Base-by-base conservation (phyloP, 1,284 basidiomycete genomes). In the Cystobasidiaceae sp. region DNA sequence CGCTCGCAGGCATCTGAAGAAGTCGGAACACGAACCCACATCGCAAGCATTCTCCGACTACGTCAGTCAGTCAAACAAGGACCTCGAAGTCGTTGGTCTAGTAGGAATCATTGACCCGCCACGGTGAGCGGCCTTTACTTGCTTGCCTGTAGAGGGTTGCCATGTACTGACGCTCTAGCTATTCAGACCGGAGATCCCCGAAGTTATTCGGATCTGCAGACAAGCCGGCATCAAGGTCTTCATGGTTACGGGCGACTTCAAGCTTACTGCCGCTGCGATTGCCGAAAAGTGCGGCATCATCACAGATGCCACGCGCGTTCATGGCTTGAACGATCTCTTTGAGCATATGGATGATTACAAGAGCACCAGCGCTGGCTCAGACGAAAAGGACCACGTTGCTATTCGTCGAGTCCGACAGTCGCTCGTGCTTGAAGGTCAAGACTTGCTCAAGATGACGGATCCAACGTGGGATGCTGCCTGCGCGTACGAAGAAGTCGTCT, bases 171-270 rank as follows among this genome's bases (percentile, higher is more conserved):
- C n/a, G n/a, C n/a, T n/a, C n/a, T n/a, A n/a, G n/a, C n/a, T n/a
- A n/a, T n/a, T n/a, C n/a, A n/a, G 83, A 41, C 75, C 78, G 9
- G 85, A 87, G 69, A 85, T 85, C 21, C 78, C 80, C 19, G 81
- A 83, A 30, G 76, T 80, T 61, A 82, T 76, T 79, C 79, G 72
- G 2, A 79, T 78, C 34, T 82, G 83, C 69, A 44, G 61, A 34
- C 30, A 25, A n/a, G 55, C 50, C 3, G 84, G 84, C 6, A 82
- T 85, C 51, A 79, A 85, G 21, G 84, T 87, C 70, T 82, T 83
- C 72, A 85, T 87, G 80, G 85, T 88, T 61, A 87, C 86, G 1
- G 86, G 85, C 73, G 78, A 84, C 73, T 82, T 83, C 71, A 79
- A 80, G 27, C 60, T 77, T 23, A 80, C 79, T 1, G 83, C 84